Evolutionary conservation across 2,329 filamentous ascomycete genomes (phyloP), one percentile per base, ranked within the genome.

Genomic region (Pestalotiopsis sp.): DNA sequence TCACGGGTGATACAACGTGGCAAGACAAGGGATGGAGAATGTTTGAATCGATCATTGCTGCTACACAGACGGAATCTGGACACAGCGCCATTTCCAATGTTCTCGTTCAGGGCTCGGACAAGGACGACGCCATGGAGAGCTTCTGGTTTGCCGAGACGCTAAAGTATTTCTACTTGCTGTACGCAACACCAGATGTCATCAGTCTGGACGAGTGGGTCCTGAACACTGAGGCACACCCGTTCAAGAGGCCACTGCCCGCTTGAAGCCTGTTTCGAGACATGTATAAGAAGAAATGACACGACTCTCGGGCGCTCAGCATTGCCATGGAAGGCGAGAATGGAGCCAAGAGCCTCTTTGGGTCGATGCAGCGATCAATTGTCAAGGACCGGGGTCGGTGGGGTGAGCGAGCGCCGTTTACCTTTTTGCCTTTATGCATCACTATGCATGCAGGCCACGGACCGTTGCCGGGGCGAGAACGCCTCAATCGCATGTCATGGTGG

Each of bases 101-200:
- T 13, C 80, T 85, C 27, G 68, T 71, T 5, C 68, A 79, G 1
- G 78, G 84, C 20, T 80, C 84, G 1, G 75, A 74, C 11, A 81
- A 85, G 67, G 77, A 80, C 52, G 88, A 94, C 77, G 84, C 85
- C 73, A 95, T 95, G 92, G 92, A 97, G 82, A 95, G 92, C 76
- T 97, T 97, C 80, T 97, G 94, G 93, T 84, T 94, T 70, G 92
- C 92, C 3, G 94, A 97, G 85, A 97, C 94, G 56, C 83, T 97
- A 74, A 98, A 97, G 84, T 97, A 97, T 77, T 97, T 96, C 73
- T 97, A 94, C 78, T 80, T 97, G 68, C 85, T 97, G 64, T 97
- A 93, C 41, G 64, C 63, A 31, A 80, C 90, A 68, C 90, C 92
- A 0, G 83, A 86, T 64, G 81, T 91, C n/a, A 81, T 92, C 56